phyloP scores from a whole-genome alignment of 495 filamentous ascomycete species.

The Xanthoparmelia taractica region DNA sequence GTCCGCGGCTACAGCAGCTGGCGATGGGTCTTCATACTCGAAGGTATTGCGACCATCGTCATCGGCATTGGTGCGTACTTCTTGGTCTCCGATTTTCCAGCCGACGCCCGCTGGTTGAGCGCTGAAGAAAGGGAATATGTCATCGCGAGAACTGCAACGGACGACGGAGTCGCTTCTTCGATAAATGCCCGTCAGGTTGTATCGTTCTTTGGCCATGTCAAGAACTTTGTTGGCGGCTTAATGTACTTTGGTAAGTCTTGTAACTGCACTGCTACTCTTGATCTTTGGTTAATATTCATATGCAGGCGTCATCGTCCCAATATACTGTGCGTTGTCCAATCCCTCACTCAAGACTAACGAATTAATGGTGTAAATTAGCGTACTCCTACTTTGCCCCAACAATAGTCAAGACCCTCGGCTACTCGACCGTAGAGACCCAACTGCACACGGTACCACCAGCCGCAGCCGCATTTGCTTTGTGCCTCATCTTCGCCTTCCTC shows the following conservation, averaged over 20 bases:
- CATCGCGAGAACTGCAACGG: conserved; percentile 13
- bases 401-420: conserved; percentile 39
- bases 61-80: conserved; percentile 29
- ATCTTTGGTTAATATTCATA: neutral
- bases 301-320: conserved; percentile 24
- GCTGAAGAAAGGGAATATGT: conserved; percentile 19
- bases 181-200: conserved; percentile 17
- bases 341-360: neutral
- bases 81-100: conserved; percentile 32
- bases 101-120: conserved; percentile 28
- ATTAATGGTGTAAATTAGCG: neutral
- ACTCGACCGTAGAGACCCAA: conserved; percentile 41
- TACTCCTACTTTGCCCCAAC: conserved; percentile 31
- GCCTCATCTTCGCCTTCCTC: conserved; percentile 48
- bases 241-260: conserved; percentile 28
- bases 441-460: conserved; percentile 42
- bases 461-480: conserved; percentile 43
- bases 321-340: conserved; percentile 13
- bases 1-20: conserved; percentile 50
- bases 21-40: conserved; percentile 41
- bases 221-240: conserved; percentile 25
- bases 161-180: conserved; percentile 7
- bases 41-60: conserved; percentile 25
- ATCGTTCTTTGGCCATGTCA: conserved; percentile 20
- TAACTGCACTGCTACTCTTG: neutral